These are phyloP conservation scores for Beauveria pseudobassiana DNA, from an alignment of 2,329 filamentous ascomycete species.

Conservation along the genomic window DNA sequence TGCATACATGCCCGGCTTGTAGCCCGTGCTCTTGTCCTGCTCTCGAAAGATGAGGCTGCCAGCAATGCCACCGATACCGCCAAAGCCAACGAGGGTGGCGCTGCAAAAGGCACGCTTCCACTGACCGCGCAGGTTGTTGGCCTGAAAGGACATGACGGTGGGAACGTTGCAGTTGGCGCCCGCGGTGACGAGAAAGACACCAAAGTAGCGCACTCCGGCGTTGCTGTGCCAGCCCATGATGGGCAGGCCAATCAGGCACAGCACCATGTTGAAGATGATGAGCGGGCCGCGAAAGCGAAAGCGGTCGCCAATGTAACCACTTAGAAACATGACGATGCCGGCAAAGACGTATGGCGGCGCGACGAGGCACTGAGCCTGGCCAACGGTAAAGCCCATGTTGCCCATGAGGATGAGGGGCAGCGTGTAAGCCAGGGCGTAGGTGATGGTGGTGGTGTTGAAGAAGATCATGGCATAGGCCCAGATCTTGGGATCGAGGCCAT, in stretches of 20 bases:
- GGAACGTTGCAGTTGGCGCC: slow-evolving; percentile 75
- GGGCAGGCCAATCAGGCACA: slow-evolving; percentile 61
- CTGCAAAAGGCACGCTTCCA: slow-evolving; percentile 81
- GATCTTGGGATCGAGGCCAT: slow-evolving; percentile 46
- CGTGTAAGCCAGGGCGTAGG: slow-evolving; percentile 73
- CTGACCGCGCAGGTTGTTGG: slow-evolving; percentile 81
- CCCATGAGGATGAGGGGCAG: slow-evolving; percentile 63
- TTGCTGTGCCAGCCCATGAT: slow-evolving; percentile 61
- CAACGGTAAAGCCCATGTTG: slow-evolving; percentile 58
- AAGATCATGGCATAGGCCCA: slow-evolving; percentile 56
- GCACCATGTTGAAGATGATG: slow-evolving; percentile 56
- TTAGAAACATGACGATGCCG: slow-evolving; percentile 52
- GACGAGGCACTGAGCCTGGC: slow-evolving; percentile 59
- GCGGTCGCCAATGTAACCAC: slow-evolving; percentile 59
- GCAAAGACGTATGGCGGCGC: slow-evolving; percentile 63
- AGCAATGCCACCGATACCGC: slow-evolving; percentile 71
- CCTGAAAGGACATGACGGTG: slow-evolving; percentile 68
- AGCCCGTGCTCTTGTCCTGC: slow-evolving; percentile 43
- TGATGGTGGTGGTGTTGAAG: slow-evolving; percentile 61
- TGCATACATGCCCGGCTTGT: slow-evolving; percentile 47
- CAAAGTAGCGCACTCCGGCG: slow-evolving; percentile 58
- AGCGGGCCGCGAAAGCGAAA: slow-evolving; percentile 59
- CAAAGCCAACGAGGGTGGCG: slow-evolving; percentile 67
- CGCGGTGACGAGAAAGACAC: slow-evolving; percentile 67
- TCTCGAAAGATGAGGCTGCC: slow-evolving; percentile 65